A percentile compares a stretch with the other conserved stretches of the same genome.
phyloP scores from a whole-genome alignment of 768 basidiomycete species.

The Cyathus striatus region DNA sequence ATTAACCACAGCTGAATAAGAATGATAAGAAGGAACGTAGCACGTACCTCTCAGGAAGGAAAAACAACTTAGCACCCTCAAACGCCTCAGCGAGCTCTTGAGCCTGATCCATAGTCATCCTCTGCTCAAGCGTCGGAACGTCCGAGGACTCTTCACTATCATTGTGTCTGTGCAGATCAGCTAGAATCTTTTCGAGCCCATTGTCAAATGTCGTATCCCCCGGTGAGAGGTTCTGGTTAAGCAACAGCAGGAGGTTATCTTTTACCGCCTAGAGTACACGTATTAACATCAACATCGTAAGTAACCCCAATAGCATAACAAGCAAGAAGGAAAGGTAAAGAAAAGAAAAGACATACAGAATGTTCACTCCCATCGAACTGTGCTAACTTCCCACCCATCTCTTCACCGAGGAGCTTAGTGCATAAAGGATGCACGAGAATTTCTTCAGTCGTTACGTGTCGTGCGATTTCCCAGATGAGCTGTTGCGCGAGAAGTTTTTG shows the following conservation, averaged over 20 bases:
- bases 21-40: not conserved
- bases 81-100: not conserved
- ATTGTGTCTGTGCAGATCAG: conserved; percentile 3
- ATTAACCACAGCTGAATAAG: not conserved
- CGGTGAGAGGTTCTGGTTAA: not conserved
- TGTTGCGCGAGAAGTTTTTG: not conserved
- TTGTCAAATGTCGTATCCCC: not conserved
- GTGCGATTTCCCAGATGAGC: conserved; percentile 4
- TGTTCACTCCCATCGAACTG: not conserved
- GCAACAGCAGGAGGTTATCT: not conserved
- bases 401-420: not conserved
- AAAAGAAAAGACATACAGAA: not conserved
- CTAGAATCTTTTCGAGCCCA: conserved; percentile 2
- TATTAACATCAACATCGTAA: not conserved
- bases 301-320: too few relatives aligned
- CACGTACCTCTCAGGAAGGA: conserved; percentile 2
- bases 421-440: conserved; percentile 5
- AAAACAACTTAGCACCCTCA: conserved; percentile 1
- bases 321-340: not conserved
- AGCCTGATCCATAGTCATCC: not conserved
- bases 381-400: not conserved
- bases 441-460: conserved; percentile 2
- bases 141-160: conserved; percentile 2
- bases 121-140: conserved; percentile 1
- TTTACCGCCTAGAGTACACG: not conserved